phyloP scores from a whole-genome alignment of 1,284 basidiomycete genomes.

The Microbotryum lychnidis-dioicae region DNA sequence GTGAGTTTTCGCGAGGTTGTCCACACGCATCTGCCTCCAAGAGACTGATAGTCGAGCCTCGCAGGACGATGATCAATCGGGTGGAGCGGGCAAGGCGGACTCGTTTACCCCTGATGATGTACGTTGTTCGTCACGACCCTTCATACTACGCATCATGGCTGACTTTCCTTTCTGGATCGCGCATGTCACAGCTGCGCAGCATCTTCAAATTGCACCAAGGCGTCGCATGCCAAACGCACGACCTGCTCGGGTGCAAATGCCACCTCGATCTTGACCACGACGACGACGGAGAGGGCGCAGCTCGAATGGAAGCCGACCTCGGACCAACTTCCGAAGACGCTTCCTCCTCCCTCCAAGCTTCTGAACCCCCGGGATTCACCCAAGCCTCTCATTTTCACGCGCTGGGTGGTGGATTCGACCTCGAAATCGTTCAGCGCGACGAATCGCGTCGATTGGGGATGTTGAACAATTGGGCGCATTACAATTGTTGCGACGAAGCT shows the following conservation, averaged over 20 bases:
- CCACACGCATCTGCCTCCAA: too few species aligned
- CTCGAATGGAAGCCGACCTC: not conserved
- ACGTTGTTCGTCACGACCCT: constrained; percentile 32
- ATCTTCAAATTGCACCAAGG: constrained; percentile 78
- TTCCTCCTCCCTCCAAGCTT: too few species aligned
- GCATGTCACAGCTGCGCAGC: constrained; percentile 57
- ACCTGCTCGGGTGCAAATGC: constrained; percentile 40
- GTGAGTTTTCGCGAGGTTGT: constrained; percentile 23
- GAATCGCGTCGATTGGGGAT: not conserved
- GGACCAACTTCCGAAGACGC: constrained; percentile 33
- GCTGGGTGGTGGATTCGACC: constrained; percentile 29
- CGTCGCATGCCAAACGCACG: constrained; percentile 85
- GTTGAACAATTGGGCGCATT: constrained; percentile 80
- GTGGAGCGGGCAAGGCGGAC: constrained; percentile 45
- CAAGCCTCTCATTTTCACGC: constrained; percentile 60
- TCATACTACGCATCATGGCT: not conserved
- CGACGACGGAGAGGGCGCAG: constrained; percentile 25
- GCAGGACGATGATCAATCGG: constrained; percentile 28
- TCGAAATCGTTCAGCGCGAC: not conserved
- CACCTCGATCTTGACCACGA: constrained; percentile 25
- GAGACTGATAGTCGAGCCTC: not conserved
- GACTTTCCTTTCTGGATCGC: too few species aligned
- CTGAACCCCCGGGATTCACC: constrained; percentile 51
- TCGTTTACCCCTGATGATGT: constrained; percentile 82
- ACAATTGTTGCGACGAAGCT: constrained; percentile 45